Conservation (phyloP, 2,329 filamentous ascomycete species). For the Drechslerella coelobrocha region DNA sequence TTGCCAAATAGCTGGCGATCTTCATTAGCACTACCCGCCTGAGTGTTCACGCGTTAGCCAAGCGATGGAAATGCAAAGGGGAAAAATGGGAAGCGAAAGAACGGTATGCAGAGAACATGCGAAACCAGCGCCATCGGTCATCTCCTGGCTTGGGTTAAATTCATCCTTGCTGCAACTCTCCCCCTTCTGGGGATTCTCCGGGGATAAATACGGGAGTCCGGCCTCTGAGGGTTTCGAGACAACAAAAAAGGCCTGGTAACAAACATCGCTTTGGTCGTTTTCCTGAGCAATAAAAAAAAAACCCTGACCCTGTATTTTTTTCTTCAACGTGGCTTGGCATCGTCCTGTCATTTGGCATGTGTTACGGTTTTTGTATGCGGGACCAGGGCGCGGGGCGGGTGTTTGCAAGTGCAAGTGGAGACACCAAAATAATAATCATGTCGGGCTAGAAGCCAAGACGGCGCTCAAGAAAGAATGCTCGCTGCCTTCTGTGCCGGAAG, state of each 20-base stretch:
- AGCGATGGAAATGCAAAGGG: conserved; percentile 6
- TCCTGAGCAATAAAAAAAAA: not conserved
- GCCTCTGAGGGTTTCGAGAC: no score
- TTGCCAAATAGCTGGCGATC: conserved; percentile 25
- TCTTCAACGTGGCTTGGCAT: conserved; percentile 4
- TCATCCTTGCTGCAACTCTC: no score
- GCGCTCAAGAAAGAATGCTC: not conserved
- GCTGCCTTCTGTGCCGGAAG: not conserved
- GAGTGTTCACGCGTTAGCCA: conserved; percentile 11
- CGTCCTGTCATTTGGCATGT: conserved; percentile 6
- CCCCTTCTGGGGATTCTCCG: no score
- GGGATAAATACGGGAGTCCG: no score
- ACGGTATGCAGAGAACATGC: not conserved
- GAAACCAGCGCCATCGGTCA: not conserved
- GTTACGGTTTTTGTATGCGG: not conserved
- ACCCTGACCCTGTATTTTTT: not conserved
- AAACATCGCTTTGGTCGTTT: not conserved
- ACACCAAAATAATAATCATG: not conserved
- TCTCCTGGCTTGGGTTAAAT: no score
- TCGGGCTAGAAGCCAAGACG: not conserved
- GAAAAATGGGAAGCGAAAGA: conserved; percentile 13
- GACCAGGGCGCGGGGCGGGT: not conserved
- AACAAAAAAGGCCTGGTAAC: no score
- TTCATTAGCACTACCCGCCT: conserved; percentile 40
- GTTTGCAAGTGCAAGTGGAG: no score